Base-by-base conservation (phyloP, 192 early-diverging fungal genomes). In the Backusella liffmaniae region DNA sequence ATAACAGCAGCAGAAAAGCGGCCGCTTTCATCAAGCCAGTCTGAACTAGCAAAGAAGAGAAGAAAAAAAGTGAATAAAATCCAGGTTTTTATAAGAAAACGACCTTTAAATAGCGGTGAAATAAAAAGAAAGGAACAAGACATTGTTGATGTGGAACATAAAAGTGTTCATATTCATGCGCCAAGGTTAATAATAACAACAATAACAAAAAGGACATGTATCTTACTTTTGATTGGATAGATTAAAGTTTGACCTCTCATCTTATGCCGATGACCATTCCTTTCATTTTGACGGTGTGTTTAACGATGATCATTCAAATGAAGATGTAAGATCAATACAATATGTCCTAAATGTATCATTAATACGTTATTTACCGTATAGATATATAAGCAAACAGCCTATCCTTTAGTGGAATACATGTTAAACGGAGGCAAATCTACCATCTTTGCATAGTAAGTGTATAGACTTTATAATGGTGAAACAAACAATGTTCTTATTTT, bases 221-320 rank as follows among this genome's bases (percentile, higher is more conserved):
- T 62, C 26, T 29, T 62, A 62, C 26, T 62, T 62, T 10, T 62
- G 23, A 23, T 62, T 62, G 21, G 46, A 13, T 68, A 95, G 94
- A 76, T 91, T 92, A 34, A 96, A 96, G 74, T 93, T 99, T 5
- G 98, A 99, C 77, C 82, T 99, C 85, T 98, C 98, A 32, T 92
- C 89, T 80, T 99, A 93, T 80, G 91, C 94, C 56, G 98, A 99
- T 75, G 90, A 96, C 76, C 96, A 98, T 80, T 88, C 89, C 37
- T 99, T 98, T 79, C 85, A 89, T 0, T 98, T 99, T 89, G 97
- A 99, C 81, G 97, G 98, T 79, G 98, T 95, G 7, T 97, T 99
- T 86, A 93, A 94, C 69, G 86, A 88, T 16, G 84, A 90, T 78
- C 79, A 89, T n/a, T 87, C 86, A 66, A 98, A 99, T 80, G 91